A percentile compares a stretch with the other conserved stretches of the same genome.
These are phyloP conservation scores for Calonectria ilicicola DNA, from an alignment of 2,329 filamentous ascomycete genomes.

Conservation along the genomic window DNA sequence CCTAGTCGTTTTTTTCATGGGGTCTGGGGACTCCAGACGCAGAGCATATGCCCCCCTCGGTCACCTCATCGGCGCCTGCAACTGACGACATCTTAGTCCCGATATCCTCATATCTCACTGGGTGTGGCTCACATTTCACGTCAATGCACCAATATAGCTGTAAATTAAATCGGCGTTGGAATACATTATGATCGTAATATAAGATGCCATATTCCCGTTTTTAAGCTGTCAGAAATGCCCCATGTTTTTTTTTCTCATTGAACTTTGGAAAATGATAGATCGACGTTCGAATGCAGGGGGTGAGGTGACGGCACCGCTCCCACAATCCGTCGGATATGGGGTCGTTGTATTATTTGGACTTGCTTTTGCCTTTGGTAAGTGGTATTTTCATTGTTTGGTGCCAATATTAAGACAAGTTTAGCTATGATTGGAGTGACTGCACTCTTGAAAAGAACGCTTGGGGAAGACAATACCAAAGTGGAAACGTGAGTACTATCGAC, in stretches of 20 bases:
- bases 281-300: conserved; percentile 6
- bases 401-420: background rate
- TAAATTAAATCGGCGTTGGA: background rate
- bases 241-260: background rate
- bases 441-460: conserved; percentile 25
- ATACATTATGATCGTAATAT: background rate
- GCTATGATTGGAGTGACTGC: conserved; percentile 25
- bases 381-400: conserved; percentile 40
- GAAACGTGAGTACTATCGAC: conserved; percentile 10
- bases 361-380: conserved; percentile 77
- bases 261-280: background rate
- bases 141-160: background rate
- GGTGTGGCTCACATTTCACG: background rate
- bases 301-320: conserved; percentile 19
- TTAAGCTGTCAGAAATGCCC: background rate
- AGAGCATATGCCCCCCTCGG: background rate
- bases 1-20: conserved; percentile 12
- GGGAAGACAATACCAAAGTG: conserved; percentile 26
- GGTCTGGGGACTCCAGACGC: conserved; percentile 5
- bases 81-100: conserved; percentile 23
- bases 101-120: conserved; percentile 23
- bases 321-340: conserved; percentile 71
- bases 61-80: conserved; percentile 13
- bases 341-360: conserved; percentile 80
- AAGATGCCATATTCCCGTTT: background rate